Evolutionary conservation across 768 basidiomycete genomes (phyloP), one percentile per base, ranked within the genome.

Genomic region (Mycena metata): DNA sequence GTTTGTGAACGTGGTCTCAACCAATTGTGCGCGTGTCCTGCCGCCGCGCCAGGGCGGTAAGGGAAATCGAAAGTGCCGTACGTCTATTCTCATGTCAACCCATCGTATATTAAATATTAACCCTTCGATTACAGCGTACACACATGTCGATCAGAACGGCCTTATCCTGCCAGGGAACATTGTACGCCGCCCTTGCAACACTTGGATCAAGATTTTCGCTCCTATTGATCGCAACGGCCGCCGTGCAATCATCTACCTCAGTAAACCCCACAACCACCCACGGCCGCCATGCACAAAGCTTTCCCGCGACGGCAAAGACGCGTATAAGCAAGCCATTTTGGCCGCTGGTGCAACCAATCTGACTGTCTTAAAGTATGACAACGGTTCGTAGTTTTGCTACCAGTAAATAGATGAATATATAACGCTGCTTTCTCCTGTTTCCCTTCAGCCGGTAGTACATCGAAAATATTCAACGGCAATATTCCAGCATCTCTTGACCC

Each of bases 191-290:
- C 23, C 33, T 24, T 72, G 71, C 56, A 23, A 26, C 30, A 57
- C 69, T 3, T 46, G 24, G n/a, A 66, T 72, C 43, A 63, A 39
- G 19, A 72, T 72, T 26, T 66, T 49, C 60, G 57, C 60, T 1
- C 71, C 69, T 5, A 41, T 69, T 33, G 64, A 72, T 46, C 64
- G 55, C 33, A 45, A 4, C 5, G 60, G 62, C 23, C 59, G 43
- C n/a, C 64, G 58, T 4, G 71, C 63, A n/a, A 63, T 72, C 24
- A 49, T 72, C 11, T 33, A 66, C 43, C 43, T 72, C 49, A 33
- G 39, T 15, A 43, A 33, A 11, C 49, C 59, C 15, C 71, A 72
- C 60, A 70, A 66, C 39, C 71, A 70, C 43, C 71, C 71, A 6
- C 46, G 66, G n/a, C n/a, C n/a, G n/a, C n/a, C n/a, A n/a, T n/a